Evolutionary conservation across 108 stramenopile genomes (phyloP).

Genomic region (Fistulifera pelliculosa): DNA sequence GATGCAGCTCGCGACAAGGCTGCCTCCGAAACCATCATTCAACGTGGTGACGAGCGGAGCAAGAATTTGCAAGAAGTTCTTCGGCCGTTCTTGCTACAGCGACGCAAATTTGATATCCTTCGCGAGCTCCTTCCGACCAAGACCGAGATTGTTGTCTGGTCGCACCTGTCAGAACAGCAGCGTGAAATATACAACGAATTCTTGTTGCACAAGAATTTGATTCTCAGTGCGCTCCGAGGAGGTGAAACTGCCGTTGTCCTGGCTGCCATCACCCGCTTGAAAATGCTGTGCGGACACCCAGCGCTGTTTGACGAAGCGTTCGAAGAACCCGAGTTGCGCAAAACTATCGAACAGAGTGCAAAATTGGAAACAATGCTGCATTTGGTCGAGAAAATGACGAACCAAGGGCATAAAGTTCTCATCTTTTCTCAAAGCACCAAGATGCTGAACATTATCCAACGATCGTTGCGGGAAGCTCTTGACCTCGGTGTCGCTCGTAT

Average conservation of each 20-base stretch:
- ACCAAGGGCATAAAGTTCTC: constrained; percentile 73
- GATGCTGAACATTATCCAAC: constrained; percentile 83
- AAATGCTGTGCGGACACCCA: constrained; percentile 75
- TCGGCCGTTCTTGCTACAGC: constrained; percentile 82
- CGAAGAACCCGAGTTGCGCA: constrained; percentile 10
- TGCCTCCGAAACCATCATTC: constrained; percentile 46
- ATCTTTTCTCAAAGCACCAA: constrained; percentile 91
- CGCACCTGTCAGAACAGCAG: constrained; percentile 73
- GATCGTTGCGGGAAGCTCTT: constrained; percentile 13
- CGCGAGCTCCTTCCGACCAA: constrained; percentile 81
- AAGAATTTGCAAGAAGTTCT: constrained; percentile 58
- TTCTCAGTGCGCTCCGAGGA: constrained; percentile 21
- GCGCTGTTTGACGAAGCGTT: constrained; percentile 33
- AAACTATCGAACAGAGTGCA: constrained; percentile 29
- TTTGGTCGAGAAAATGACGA: constrained; percentile 45
- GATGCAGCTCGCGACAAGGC: constrained; percentile 64
- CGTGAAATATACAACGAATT: constrained; percentile 72
- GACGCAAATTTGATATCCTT: constrained; percentile 79
- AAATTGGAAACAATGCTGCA: constrained; percentile 69
- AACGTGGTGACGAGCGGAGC: constrained; percentile 62
- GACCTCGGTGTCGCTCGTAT: constrained; percentile 45
- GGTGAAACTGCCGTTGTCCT: constrained; percentile 44
- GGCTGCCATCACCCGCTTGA: constrained; percentile 62
- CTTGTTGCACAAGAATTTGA: constrained; percentile 49
- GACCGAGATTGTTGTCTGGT: constrained; percentile 89